Base-by-base conservation (phyloP, 73 alveolate species). In the Paraurostyla sp. region DNA sequence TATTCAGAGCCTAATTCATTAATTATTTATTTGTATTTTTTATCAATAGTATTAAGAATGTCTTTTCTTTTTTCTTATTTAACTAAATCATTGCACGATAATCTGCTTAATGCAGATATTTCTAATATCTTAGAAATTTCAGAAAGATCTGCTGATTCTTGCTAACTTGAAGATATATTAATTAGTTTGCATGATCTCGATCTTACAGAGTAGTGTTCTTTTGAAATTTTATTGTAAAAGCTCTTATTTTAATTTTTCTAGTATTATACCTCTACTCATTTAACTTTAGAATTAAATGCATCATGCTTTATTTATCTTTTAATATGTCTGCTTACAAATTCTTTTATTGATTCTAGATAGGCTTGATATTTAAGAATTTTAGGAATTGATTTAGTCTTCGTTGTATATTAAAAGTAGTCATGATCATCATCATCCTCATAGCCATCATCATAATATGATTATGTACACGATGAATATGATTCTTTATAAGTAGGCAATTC, bases 281-380 rank as follows among this genome's bases (percentile, higher is more conserved):
- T 65, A 7, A 65, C 82, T 18, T 65, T 65, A 13, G 60, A 56
- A 13, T 38, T 65, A 38, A 65, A 65, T 16, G 41, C 82, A 11
- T 65, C 82, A 38, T 65, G 82, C 6, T 40, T 33, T 1, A 40
- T 38, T 36, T 6, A 38, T 65, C 38, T 65, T 15, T 13, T 3
- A 36, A 38, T 65, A 65, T 6, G 41, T 18, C 82, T 3, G 25
- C 82, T 65, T 7, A 65, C 58, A 1, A 65, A 6, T 7, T 65
- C 82, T 38, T 30, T 65, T 7, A 65, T 16, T 2, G 38, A 3
- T 15, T 65, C 82, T 38, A 65, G 46, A 38, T 65, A 65, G 35
- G 82, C 46, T 15, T 65, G 35, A 38, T 65, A 65, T 40, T 40
- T 65, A n/a, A n/a, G n/a, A n/a, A n/a, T n/a, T n/a, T n/a, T n/a